A percentile compares a stretch with the other conserved stretches of the same genome.
phyloP scores from a whole-genome alignment of 768 basidiomycete species.

The Panaeolus papilionaceus region DNA sequence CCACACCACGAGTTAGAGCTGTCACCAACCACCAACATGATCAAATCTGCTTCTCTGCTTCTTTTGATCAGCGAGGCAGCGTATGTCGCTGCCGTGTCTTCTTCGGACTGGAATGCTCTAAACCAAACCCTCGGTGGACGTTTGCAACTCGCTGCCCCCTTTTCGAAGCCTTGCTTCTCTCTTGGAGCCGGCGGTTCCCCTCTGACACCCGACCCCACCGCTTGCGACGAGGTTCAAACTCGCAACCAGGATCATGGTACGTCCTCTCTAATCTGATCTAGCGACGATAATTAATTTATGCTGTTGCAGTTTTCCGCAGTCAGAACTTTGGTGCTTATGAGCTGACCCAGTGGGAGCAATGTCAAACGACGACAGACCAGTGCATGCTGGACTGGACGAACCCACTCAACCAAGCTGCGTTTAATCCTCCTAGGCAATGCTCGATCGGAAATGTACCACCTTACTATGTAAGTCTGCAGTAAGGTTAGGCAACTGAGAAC shows the following conservation, averaged over 20 bases:
- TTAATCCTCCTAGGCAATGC: slow-evolving; percentile 28
- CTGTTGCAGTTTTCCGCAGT: slow-evolving; percentile 23
- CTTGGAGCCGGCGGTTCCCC: slow-evolving; percentile 1
- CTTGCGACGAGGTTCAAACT: slow-evolving; percentile 17
- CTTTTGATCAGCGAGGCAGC: background rate
- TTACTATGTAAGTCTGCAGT: slow-evolving; percentile 33
- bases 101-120: slow-evolving; percentile 20
- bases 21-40: background rate
- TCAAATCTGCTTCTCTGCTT: background rate
- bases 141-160: slow-evolving; percentile 20
- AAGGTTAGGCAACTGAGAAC: background rate
- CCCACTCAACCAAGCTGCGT: slow-evolving; percentile 29
- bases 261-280: background rate
- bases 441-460: slow-evolving; percentile 35
- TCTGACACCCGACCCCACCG: slow-evolving; percentile 16
- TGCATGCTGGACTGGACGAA: slow-evolving; percentile 42
- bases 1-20: background rate
- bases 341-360: slow-evolving; percentile 47
- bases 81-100: slow-evolving; percentile 5
- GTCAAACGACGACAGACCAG: slow-evolving; percentile 37
- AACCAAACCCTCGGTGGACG: slow-evolving; percentile 25
- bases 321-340: slow-evolving; percentile 27
- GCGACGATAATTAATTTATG: background rate
- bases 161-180: slow-evolving; percentile 26
- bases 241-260: slow-evolving; percentile 16